phyloP scores from a whole-genome alignment of 129 eudicot genomes.

The Artemisia annua region DNA sequence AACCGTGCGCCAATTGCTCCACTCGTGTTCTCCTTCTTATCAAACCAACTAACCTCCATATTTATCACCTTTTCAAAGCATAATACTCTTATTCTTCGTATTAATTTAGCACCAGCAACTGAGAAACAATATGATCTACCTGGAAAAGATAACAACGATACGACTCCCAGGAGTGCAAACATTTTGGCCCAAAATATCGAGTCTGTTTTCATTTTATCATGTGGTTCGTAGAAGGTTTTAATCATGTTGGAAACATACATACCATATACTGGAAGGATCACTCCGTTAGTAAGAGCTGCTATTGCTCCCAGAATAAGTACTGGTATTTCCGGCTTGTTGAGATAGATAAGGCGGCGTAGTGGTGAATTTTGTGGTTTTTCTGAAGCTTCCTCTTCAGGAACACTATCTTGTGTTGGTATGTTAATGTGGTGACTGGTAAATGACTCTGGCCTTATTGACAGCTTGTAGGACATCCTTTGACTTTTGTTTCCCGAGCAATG shows the following conservation, averaged over 20 bases:
- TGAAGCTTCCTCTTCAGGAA: slow-evolving; percentile 2
- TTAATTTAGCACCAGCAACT: slow-evolving; percentile 69
- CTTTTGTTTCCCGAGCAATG: neutral
- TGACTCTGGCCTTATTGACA: slow-evolving; percentile 1
- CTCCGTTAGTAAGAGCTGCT: too few species aligned
- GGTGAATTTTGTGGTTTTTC: slow-evolving; percentile 55
- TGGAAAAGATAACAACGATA: slow-evolving; percentile 57
- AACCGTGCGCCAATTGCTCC: slow-evolving; percentile 27
- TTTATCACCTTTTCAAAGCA: slow-evolving; percentile 65
- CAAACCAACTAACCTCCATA: slow-evolving; percentile 42
- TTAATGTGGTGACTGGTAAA: slow-evolving; percentile 47
- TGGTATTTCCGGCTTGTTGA: too few species aligned
- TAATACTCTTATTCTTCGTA: slow-evolving; percentile 57
- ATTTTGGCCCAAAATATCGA: slow-evolving; percentile 74
- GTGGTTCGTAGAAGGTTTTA: slow-evolving; percentile 56
- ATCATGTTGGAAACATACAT: slow-evolving; percentile 31
- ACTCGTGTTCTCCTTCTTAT: too few species aligned
- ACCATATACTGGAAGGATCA: too few species aligned
- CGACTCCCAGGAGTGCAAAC: slow-evolving; percentile 59
- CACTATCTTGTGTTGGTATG: too few species aligned
- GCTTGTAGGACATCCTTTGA: slow-evolving; percentile 19
- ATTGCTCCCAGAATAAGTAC: too few species aligned
- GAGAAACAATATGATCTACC: slow-evolving; percentile 65
- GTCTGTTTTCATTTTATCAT: slow-evolving; percentile 49
- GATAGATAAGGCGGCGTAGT: neutral